Conservation (phyloP, 768 basidiomycete species). For the Tulasnella sp. region DNA sequence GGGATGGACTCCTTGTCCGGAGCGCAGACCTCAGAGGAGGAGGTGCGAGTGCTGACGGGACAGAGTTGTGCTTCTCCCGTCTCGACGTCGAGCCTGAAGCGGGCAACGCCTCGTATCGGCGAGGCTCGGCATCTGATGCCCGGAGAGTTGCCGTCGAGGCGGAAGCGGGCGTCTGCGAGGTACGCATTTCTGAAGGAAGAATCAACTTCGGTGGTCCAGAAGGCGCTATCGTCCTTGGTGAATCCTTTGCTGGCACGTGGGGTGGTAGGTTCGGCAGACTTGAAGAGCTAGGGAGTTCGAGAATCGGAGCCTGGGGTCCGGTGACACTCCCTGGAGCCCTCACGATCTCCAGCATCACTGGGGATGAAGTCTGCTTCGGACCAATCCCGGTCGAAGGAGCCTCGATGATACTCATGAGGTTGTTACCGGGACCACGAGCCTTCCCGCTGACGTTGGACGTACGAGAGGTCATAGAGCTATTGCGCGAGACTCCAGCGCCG, state of each 20-base stretch:
- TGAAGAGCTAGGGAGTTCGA: background rate
- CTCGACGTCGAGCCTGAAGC: no score
- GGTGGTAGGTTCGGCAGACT: background rate
- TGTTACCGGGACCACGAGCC: conserved; percentile 21
- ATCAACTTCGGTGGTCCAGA: background rate
- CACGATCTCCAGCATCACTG: conserved; percentile 31
- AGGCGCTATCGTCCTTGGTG: background rate
- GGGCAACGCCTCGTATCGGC: background rate
- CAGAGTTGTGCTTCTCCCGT: background rate
- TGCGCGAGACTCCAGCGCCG: background rate
- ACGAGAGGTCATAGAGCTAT: background rate
- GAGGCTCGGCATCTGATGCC: background rate
- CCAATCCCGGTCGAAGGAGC: conserved; percentile 31
- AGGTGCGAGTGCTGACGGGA: conserved; percentile 6
- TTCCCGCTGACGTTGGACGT: background rate
- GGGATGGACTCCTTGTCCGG: conserved; percentile 9
- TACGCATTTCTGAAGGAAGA: background rate
- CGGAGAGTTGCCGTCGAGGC: background rate
- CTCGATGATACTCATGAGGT: conserved; percentile 61
- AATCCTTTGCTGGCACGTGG: background rate
- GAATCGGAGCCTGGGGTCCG: conserved; percentile 3
- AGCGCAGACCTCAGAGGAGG: conserved; percentile 7
- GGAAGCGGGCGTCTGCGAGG: background rate
- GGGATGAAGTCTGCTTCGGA: conserved; percentile 1
- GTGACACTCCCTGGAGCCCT: conserved; percentile 39